Base-by-base conservation (phyloP, 148 eudicot species). In the Camellia japonica region DNA sequence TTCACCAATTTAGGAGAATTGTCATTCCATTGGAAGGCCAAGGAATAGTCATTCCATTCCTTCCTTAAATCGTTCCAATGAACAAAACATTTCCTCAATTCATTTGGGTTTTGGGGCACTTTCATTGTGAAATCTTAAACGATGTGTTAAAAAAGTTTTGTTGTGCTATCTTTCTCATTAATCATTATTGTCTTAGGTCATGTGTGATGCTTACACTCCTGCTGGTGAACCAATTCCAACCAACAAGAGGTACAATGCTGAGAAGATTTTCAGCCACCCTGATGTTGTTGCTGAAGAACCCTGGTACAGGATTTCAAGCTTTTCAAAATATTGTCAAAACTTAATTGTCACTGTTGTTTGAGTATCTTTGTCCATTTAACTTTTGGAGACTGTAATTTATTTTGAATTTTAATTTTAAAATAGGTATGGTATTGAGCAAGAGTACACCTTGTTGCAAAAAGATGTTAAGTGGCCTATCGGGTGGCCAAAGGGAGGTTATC, bases 351-450 rank as follows among this genome's bases (percentile, higher is more conserved):
- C 23, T 42, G 3, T 51, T 3, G 16, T 14, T 1, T 0, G 43
- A 46, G 52, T 14, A 75, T 46, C 2, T 16, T 0, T 9, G 0
- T 12, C 59, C 5, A 2, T 30, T 30, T 38, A 43, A 20, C 11
- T 3, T 19, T 23, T 18, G 1, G 18, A 42, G 5, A 23, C 7
- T 11, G 18, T n/a, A 16, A 49, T 49, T 49, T 3, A 7, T 41
- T 80, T 65, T n/a, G 19, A 38, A 14, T 77, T 16, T 7, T 13
- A 41, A 68, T 62, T 0, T 5, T 81, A 7, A 55, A 64, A 58
- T 70, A 87, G 88, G 88, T 85, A 84, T 73, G 91, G 91, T 0
- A 84, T 88, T 67, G 91, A 88, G 67, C 91, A 88, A 73, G 91
- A 88, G 81, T 88, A 88, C 79, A 88, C 91, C 55, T 80, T 88